Base-by-base conservation (phyloP, 257 asterid species). In the Dorcoceras hygrometricum region DNA sequence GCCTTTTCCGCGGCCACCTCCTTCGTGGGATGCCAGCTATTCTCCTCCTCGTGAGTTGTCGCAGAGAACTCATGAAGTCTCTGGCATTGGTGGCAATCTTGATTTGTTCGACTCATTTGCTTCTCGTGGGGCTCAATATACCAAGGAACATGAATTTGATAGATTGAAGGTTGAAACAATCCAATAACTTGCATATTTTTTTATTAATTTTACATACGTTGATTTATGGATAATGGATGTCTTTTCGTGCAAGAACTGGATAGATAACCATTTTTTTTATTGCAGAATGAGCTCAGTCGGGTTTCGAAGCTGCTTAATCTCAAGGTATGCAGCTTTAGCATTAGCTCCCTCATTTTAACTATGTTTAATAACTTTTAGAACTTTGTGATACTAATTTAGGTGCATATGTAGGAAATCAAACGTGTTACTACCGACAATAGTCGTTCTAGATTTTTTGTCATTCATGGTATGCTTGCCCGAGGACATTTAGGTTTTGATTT, bases 21-120 rank as follows among this genome's bases (percentile, higher is more conserved):
- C 39, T 3, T 51, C 8, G 71, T 8, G n/a, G 65, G 76, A 59
- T 12, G 29, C 72, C 70, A 83, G 75, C 68, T 79, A 81, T 66
- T 87, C 97, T 10, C 98, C 97, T 65, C 98, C 98, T 55, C 86
- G 89, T 36, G 83, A 84, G 72, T 76, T 89, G 77, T 86, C 98
- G n/a, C 98, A 92, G 84, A 75, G 88, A 71, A 56, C 77, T 6
- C 75, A 3, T 18, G 76, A 76, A 19, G 0, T 65, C 12, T 4
- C 48, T 46, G 12, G 54, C 31, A 53, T 34, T 20, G 28, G 57
- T 39, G 51, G 23, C 54, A 22, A 29, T 63, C 20, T 68, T 14
- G 84, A 74, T 12, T 43, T 28, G 55, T 65, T 56, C 26, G 72
- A 11, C 58, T 55, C 75, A 26, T 59, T 53, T 67, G 73, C 77